These are phyloP conservation scores for Pseudocercospora vitis DNA, from an alignment of 2,329 filamentous ascomycete species.

Conservation along the genomic window DNA sequence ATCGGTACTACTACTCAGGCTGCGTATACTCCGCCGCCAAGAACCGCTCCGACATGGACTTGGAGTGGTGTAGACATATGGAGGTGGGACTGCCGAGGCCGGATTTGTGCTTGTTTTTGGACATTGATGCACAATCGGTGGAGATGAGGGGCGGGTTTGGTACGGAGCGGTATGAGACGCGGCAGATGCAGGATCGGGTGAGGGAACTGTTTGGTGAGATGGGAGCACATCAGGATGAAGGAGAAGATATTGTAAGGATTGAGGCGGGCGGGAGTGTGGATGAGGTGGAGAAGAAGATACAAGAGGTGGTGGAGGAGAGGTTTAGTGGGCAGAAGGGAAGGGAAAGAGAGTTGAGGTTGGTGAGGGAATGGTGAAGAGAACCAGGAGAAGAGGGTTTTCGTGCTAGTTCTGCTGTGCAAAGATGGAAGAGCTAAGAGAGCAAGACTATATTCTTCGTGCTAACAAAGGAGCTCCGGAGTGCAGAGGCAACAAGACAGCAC, in stretches of 20 bases:
- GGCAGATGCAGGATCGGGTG: slow-evolving; percentile 77
- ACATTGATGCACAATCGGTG: slow-evolving; percentile 72
- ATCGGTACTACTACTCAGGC: slow-evolving; percentile 94
- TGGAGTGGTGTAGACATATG: slow-evolving; percentile 79
- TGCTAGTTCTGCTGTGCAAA: too few species aligned
- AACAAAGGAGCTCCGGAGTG: too few species aligned
- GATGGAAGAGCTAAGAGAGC: too few species aligned
- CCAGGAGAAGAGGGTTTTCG: too few species aligned
- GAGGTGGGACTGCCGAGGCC: slow-evolving; percentile 85
- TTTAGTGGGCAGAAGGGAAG: slow-evolving; percentile 3
- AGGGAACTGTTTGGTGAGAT: slow-evolving; percentile 67
- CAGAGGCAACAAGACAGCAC: too few species aligned
- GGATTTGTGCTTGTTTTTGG: slow-evolving; percentile 84
- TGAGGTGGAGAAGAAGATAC: slow-evolving; percentile 48
- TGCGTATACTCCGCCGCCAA: slow-evolving; percentile 93
- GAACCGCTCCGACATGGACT: slow-evolving; percentile 64
- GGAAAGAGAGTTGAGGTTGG: too few species aligned
- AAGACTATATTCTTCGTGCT: too few species aligned
- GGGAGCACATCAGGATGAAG: slow-evolving; percentile 45
- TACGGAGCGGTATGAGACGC: slow-evolving; percentile 82
- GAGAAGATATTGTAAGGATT: slow-evolving; percentile 54
- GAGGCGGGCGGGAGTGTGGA: slow-evolving; percentile 56
- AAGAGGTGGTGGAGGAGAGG: slow-evolving; percentile 27
- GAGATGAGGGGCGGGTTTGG: slow-evolving; percentile 81
- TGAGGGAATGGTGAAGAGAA: too few species aligned